Conservation (phyloP, 2,329 filamentous ascomycete genomes). For the Drechmeria coniospora region DNA sequence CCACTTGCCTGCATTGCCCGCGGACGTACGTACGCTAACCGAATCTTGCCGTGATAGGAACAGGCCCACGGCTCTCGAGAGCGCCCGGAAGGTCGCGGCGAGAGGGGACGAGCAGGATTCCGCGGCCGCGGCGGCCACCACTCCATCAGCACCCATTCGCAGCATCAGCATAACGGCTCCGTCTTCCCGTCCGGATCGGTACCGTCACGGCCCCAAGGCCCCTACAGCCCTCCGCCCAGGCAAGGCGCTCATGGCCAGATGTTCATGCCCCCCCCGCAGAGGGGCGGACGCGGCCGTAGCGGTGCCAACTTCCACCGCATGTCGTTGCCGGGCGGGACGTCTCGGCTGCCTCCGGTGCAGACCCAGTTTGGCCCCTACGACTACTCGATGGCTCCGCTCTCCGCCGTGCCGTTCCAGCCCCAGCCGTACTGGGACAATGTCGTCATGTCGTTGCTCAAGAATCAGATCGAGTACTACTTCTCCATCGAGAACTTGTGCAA, state of each 20-base stretch:
- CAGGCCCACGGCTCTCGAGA: conserved; percentile 13
- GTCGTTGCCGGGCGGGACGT: conserved; percentile 21
- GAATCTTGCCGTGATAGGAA: too few species aligned
- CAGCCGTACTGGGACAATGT: conserved; percentile 39
- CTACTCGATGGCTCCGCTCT: conserved; percentile 24
- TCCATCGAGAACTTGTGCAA: conserved; percentile 92
- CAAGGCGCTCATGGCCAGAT: conserved; percentile 22
- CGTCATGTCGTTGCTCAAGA: conserved; percentile 25
- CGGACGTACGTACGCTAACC: too few species aligned
- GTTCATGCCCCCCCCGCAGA: conserved; percentile 17
- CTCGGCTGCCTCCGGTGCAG: conserved; percentile 21
- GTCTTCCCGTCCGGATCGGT: conserved; percentile 18
- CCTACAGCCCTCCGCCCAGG: conserved; percentile 29
- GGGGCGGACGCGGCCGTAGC: conserved; percentile 20
- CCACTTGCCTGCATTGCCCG: too few species aligned
- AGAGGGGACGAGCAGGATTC: conserved; percentile 28
- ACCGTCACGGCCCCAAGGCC: conserved; percentile 18
- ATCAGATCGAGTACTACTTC: conserved; percentile 80
- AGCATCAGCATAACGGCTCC: conserved; percentile 15
- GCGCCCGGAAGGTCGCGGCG: conserved; percentile 22
- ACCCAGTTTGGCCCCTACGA: conserved; percentile 21
- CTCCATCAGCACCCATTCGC: conserved; percentile 17
- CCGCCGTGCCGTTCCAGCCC: conserved; percentile 17
- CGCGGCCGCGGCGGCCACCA: conserved; percentile 31
- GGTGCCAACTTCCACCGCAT: conserved; percentile 21